These are phyloP conservation scores for Arthromyces matolae DNA, from an alignment of 768 basidiomycete genomes.

Conservation along the genomic window DNA sequence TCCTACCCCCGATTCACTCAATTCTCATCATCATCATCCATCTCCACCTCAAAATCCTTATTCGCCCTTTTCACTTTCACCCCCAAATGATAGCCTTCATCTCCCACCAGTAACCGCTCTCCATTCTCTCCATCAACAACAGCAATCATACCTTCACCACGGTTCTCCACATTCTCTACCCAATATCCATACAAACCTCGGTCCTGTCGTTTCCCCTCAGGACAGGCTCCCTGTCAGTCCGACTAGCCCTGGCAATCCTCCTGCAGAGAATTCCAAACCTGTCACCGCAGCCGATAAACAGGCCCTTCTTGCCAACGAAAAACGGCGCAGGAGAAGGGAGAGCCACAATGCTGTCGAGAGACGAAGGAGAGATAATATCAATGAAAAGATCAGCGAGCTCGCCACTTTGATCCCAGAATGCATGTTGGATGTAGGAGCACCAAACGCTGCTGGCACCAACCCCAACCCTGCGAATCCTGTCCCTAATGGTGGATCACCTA, in stretches of 20 bases:
- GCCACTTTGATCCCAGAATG: slow-evolving; percentile 87
- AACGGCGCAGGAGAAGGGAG: slow-evolving; percentile 75
- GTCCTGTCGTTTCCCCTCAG: slow-evolving; percentile 5
- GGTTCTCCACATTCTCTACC: slow-evolving; percentile 14
- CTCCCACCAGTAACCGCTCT: slow-evolving; percentile 21
- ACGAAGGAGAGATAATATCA: slow-evolving; percentile 85
- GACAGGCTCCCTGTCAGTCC: not conserved
- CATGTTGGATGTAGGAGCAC: slow-evolving; percentile 52
- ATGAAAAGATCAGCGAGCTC: slow-evolving; percentile 90
- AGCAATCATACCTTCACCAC: slow-evolving; percentile 7
- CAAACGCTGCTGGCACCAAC: not conserved
- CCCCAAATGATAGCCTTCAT: slow-evolving; percentile 20
- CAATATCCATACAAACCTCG: slow-evolving; percentile 17
- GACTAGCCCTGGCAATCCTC: not conserved
- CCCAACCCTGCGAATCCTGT: not conserved
- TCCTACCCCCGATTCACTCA: slow-evolving; percentile 39
- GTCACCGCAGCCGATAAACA: slow-evolving; percentile 39
- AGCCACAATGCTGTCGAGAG: slow-evolving; percentile 93
- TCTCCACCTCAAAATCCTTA: slow-evolving; percentile 27
- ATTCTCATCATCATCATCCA: slow-evolving; percentile 25
- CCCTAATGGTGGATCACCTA: slow-evolving; percentile 4
- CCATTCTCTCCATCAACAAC: slow-evolving; percentile 13
- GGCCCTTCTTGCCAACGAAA: slow-evolving; percentile 70
- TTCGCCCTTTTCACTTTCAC: slow-evolving; percentile 27
- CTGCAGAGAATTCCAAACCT: slow-evolving; percentile 4